Evolutionary conservation across 2,329 filamentous ascomycete species (phyloP), one percentile per base, ranked within the genome.

Genomic region (Chalara sp.): DNA sequence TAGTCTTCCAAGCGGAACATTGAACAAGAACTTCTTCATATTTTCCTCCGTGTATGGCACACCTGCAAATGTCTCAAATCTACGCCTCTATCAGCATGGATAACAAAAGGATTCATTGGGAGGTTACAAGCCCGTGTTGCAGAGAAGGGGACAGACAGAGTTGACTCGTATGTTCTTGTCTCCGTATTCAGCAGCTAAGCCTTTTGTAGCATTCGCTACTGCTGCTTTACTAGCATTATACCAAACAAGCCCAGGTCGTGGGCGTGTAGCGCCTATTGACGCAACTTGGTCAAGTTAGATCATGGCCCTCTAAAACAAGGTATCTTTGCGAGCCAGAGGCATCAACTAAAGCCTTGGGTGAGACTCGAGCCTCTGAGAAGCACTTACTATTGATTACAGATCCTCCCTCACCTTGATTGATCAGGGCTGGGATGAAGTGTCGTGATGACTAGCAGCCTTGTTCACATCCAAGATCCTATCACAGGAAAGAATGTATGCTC

Each of bases 141-240:
- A 83, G 1, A 88, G 72, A 0, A 88, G 75, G 0, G 85, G 86
- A 44, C 82, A 86, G 11, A 90, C 80, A 1, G 79, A 76, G 56
- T 89, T 89, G 60, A 90, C 83, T 0, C 86, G 78, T 56, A 91
- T 87, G 57, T 87, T 76, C 49, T 86, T 77, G 0, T 80, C 76
- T 0, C 82, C 87, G 58, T 86, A 90, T 65, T 90, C 86, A 1
- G 85, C 81, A 1, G 86, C 87, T 57, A 91, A 74, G 8, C 78
- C 78, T 67, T 81, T 83, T 3, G 80, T 83, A 7, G 79, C 80
- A 46, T 77, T 84, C 58, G 76, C 62, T 0, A 70, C 67, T 0
- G 66, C 72, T 0, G 69, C 71, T 52, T 73, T 74, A 49, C 65
- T 68, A 5, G 70, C 65, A 50, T 73, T 73, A 50, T 72, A 73